A percentile compares a stretch with the other conserved stretches of the same genome.
Evolutionary conservation across 2,329 filamentous ascomycete species (phyloP).

Genomic region (Trichoderma aggressivum): DNA sequence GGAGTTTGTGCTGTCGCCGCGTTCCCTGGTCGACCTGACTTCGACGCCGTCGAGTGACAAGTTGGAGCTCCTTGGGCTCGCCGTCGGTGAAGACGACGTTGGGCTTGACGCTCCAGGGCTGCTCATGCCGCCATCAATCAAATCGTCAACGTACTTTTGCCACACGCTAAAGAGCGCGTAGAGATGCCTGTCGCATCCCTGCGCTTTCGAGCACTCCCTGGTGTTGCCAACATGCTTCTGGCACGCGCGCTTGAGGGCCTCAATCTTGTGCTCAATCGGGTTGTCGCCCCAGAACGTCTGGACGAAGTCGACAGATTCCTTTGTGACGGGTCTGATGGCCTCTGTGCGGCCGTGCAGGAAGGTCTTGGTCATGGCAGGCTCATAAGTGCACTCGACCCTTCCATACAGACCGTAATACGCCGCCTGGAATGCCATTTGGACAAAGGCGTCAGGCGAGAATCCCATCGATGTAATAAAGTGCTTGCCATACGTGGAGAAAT

Average conservation of each 20-base stretch:
- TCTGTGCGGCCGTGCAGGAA: constrained; percentile 93
- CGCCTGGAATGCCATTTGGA: constrained; percentile 98
- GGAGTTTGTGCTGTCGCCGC: constrained; percentile 55
- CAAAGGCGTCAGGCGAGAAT: constrained; percentile 94
- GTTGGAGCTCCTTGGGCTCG: constrained; percentile 35
- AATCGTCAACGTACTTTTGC: constrained; percentile 80
- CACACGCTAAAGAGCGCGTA: constrained; percentile 94
- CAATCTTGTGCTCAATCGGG: constrained; percentile 76
- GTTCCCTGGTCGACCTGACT: constrained; percentile 38
- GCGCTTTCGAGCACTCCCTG: constrained; percentile 79
- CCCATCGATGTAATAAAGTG: constrained; percentile 97
- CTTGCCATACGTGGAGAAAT: constrained; percentile 87
- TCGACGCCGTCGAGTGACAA: constrained; percentile 33
- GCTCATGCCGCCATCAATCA: constrained; percentile 49
- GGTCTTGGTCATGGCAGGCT: constrained; percentile 96
- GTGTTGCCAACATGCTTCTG: constrained; percentile 78
- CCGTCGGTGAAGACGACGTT: constrained; percentile 44
- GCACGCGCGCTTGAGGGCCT: constrained; percentile 78
- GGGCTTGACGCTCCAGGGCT: constrained; percentile 65
- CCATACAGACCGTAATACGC: constrained; percentile 97
- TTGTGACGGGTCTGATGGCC: constrained; percentile 81
- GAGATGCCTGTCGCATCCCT: constrained; percentile 88
- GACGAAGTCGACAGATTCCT: constrained; percentile 82
- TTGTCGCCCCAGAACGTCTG: constrained; percentile 94
- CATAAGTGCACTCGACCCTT: constrained; percentile 89